These are phyloP conservation scores for Anthracocystis panici-leucophaei DNA, from an alignment of 1,284 basidiomycete genomes.

Conservation along the genomic window DNA sequence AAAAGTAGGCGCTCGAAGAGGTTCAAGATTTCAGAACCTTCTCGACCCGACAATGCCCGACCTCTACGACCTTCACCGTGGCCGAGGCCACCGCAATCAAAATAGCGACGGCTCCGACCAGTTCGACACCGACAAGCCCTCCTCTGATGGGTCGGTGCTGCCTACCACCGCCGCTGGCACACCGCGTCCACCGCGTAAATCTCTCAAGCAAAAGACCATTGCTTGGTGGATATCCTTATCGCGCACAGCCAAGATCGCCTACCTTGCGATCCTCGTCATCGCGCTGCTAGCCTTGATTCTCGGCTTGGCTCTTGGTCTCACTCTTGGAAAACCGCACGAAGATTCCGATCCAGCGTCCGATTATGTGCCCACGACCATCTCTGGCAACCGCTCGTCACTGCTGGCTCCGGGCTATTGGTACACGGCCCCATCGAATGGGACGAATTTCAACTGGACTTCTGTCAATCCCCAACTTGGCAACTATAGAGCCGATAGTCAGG, in stretches of 20 bases:
- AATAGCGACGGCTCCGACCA: not conserved
- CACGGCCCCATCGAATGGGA: slow-evolving; percentile 33
- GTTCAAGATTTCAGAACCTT: too few relatives aligned
- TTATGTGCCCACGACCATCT: slow-evolving; percentile 31
- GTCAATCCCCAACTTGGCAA: slow-evolving; percentile 23
- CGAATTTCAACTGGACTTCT: slow-evolving; percentile 46
- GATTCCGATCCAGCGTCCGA: slow-evolving; percentile 23
- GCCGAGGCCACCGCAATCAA: not conserved
- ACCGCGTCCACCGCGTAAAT: not conserved
- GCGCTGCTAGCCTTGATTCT: slow-evolving; percentile 30
- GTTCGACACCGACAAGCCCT: slow-evolving; percentile 19
- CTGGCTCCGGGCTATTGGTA: slow-evolving; percentile 32
- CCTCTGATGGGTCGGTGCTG: slow-evolving; percentile 2
- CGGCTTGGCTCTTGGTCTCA: slow-evolving; percentile 40
- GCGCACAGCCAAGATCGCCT: slow-evolving; percentile 18
- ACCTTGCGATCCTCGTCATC: slow-evolving; percentile 2
- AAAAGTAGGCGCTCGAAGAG: not conserved
- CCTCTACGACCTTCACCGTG: not conserved
- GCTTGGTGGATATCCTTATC: slow-evolving; percentile 24
- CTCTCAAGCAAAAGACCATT: slow-evolving; percentile 2
- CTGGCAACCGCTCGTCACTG: slow-evolving; percentile 27
- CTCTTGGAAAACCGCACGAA: slow-evolving; percentile 19
- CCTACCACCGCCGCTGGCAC: not conserved
- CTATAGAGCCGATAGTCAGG: slow-evolving; percentile 33
- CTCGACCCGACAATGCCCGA: not conserved